Conservation (phyloP, 495 filamentous ascomycete species). For the Endocarpon pusillum region DNA sequence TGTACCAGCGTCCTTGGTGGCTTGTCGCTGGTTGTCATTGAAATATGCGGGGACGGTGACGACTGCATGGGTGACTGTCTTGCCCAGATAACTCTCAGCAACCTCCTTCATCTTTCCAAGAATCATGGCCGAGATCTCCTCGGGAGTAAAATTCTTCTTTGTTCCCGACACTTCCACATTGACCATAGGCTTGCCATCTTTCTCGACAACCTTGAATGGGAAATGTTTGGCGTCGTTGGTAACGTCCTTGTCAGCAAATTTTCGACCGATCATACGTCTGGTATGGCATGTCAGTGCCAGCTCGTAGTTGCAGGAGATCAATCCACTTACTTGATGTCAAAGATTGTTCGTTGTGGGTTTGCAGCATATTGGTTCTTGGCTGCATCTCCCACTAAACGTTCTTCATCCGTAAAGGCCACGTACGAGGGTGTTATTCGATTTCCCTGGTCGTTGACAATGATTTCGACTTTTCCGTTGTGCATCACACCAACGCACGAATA, state of each 20-base stretch:
- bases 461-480: conserved; percentile 97
- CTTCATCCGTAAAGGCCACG: conserved; percentile 96
- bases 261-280: conserved; percentile 81
- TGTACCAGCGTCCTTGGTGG: conserved; percentile 91
- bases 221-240: conserved; percentile 79
- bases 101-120: conserved; percentile 96
- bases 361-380: conserved; percentile 98
- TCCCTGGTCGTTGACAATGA: conserved; percentile 93
- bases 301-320: neutral
- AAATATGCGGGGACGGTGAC: conserved; percentile 98
- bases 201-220: conserved; percentile 70
- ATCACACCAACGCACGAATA: conserved; percentile 84
- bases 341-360: conserved; percentile 80
- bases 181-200: conserved; percentile 68
- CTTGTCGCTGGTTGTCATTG: conserved; percentile 97
- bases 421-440: conserved; percentile 98
- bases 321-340: conserved; percentile 71
- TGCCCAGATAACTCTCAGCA: conserved; percentile 81
- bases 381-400: conserved; percentile 92
- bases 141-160: conserved; percentile 66
- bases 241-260: conserved; percentile 70
- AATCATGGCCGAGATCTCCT: conserved; percentile 78
- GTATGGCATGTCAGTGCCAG: conserved; percentile 10
- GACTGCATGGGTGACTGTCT: conserved; percentile 92
- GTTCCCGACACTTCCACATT: conserved; percentile 58